Percentiles rank a stretch among this genome's conserved stretches.
Conservation (phyloP, 805 yeast species). For the Candida yuanshanica region DNA sequence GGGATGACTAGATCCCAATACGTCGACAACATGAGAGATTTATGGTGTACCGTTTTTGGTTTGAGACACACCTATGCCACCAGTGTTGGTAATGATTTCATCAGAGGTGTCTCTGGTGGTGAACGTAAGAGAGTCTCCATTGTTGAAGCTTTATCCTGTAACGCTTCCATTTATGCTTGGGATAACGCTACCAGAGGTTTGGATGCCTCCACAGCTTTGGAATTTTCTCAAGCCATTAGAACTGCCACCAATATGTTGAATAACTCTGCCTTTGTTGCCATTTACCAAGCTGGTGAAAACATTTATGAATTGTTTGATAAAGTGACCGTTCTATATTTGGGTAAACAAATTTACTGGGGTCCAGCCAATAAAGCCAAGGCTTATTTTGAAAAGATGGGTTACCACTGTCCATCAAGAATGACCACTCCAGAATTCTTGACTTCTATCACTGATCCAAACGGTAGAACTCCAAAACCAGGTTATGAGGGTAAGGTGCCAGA, state of each 20-base stretch:
- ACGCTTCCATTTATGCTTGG: slow-evolving; percentile 63
- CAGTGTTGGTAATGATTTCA: slow-evolving; percentile 54
- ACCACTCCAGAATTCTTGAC: slow-evolving; percentile 70
- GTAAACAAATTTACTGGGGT: slow-evolving; percentile 62
- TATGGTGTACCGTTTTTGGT: slow-evolving; percentile 51
- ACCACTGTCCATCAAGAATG: slow-evolving; percentile 55
- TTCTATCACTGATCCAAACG: slow-evolving; percentile 64
- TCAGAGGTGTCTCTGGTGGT: slow-evolving; percentile 80
- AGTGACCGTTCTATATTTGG: slow-evolving; percentile 53
- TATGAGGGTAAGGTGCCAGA: slow-evolving; percentile 48
- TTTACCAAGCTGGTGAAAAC: slow-evolving; percentile 65
- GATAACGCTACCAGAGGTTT: slow-evolving; percentile 85
- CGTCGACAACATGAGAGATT: slow-evolving; percentile 40
- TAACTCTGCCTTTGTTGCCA: slow-evolving; percentile 58
- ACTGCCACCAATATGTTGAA: slow-evolving; percentile 47
- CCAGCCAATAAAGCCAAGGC: slow-evolving; percentile 45
- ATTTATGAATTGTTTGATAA: slow-evolving; percentile 61
- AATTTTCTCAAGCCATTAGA: slow-evolving; percentile 62
- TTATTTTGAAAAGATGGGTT: slow-evolving; percentile 64
- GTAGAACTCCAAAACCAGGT: slow-evolving; percentile 45
- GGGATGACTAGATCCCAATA: slow-evolving; percentile 42
- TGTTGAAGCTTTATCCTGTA: slow-evolving; percentile 66
- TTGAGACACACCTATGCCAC: slow-evolving; percentile 54
- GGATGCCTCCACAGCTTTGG: slow-evolving; percentile 79
- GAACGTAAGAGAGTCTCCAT: slow-evolving; percentile 81